These are phyloP conservation scores for Mycena alexandri DNA, from an alignment of 768 basidiomycete genomes.

Conservation along the genomic window DNA sequence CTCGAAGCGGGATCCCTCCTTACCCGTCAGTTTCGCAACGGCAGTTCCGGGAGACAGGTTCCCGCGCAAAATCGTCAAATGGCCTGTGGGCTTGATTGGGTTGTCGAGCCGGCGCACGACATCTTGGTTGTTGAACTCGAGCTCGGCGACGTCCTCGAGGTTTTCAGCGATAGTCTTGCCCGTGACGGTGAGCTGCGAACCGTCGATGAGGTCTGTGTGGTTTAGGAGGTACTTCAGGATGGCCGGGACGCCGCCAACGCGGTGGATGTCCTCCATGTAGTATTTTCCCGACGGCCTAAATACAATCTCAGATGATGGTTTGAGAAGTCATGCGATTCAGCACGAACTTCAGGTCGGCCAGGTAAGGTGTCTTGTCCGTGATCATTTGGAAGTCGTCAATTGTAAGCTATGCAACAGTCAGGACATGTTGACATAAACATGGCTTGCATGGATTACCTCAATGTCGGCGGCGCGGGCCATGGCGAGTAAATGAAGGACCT, in stretches of 20 bases:
- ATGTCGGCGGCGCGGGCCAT: constrained; percentile 87
- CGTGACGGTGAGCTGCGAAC: constrained; percentile 88
- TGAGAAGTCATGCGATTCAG: neutral
- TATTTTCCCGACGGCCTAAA: constrained; percentile 85
- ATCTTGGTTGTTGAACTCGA: constrained; percentile 80
- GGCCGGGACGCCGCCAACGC: constrained; percentile 86
- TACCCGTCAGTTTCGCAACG: constrained; percentile 94
- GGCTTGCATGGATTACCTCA: constrained; percentile 30
- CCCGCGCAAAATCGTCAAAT: constrained; percentile 89
- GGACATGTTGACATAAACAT: neutral
- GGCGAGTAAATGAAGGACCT: constrained; percentile 88
- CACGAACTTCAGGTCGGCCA: constrained; percentile 83
- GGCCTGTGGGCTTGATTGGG: constrained; percentile 90
- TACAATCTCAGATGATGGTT: constrained; percentile 20
- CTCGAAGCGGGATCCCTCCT: constrained; percentile 89
- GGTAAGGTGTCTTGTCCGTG: constrained; percentile 83
- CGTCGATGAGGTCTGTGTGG: constrained; percentile 83
- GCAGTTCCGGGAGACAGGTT: constrained; percentile 89
- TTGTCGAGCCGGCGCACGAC: constrained; percentile 78
- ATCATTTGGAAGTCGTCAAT: constrained; percentile 91
- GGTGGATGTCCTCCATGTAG: constrained; percentile 92
- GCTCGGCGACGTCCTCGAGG: constrained; percentile 79
- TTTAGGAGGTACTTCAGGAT: constrained; percentile 87
- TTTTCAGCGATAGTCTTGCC: constrained; percentile 93
- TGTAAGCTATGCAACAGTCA: constrained; percentile 57